Base-by-base conservation (phyloP, 306 rosid species). In the Spatholobus suberectus region DNA sequence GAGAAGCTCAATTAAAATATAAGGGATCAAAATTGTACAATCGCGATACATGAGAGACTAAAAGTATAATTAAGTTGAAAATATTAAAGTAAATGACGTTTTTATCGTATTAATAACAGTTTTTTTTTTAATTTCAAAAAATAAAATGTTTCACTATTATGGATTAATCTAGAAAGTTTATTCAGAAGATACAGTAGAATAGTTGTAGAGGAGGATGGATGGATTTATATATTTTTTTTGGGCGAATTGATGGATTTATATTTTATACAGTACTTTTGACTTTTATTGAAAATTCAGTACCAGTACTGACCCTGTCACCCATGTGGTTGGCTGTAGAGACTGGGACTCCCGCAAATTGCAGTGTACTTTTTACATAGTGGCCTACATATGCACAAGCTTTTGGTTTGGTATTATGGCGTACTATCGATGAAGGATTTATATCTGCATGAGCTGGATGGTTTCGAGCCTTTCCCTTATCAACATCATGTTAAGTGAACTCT, bases 201-300 rank as follows among this genome's bases (percentile, higher is more conserved):
- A 15, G 57, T 24, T 54, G 5, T 14, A 11, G 67, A 26, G 38
- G 57, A 62, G 32, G 8, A n/a, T 6, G 4, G 69, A 35, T 61
- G 52, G 67, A 43, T 40, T 24, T 40, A 73, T 34, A 18, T 9
- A n/a, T n/a, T n/a, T n/a, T n/a, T n/a, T n/a, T n/a, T n/a, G n/a
- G n/a, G n/a, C n/a, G 21, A 40, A 62, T 29, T 51, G 75, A 35
- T 62, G 54, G 68, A 43, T 41, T 24, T 40, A 73, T 34, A 20
- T 10, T 40, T 70, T 9, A 41, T 11, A 54, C 46, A 52, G 27
- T 23, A 75, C 35, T 86, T 80, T 70, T 75, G 89, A 86, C 70
- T 83, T 80, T 75, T 69, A 75, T 27, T 40, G 76, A 62, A 62
- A 62, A 11, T 40, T 15, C 43, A 51, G 40, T 76, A 46, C 20